A percentile compares a stretch with the other conserved stretches of the same genome.
Conservation (phyloP, 2,329 filamentous ascomycete species). For the Camptophora hylomeconis region DNA sequence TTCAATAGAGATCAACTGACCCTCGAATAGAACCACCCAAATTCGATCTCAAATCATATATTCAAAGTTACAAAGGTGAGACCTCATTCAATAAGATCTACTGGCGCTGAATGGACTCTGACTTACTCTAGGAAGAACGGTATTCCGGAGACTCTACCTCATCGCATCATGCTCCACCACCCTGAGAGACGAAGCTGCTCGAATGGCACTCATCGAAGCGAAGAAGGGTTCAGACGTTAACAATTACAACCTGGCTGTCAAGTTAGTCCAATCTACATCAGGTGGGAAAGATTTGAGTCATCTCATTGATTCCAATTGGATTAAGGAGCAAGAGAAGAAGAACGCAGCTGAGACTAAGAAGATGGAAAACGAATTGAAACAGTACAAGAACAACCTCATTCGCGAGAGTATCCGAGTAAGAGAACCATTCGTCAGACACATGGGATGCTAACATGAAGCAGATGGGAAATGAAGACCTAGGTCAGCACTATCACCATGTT, state of each 20-base stretch:
- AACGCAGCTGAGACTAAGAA: slow-evolving; percentile 59
- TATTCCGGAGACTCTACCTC: slow-evolving; percentile 65
- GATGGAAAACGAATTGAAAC: slow-evolving; percentile 75
- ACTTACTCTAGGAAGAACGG: slow-evolving; percentile 55
- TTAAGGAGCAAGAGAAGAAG: slow-evolving; percentile 50
- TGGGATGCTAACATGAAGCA: slow-evolving; percentile 23
- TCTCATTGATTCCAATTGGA: slow-evolving; percentile 58
- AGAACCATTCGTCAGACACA: slow-evolving; percentile 2
- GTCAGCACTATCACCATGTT: slow-evolving; percentile 64
- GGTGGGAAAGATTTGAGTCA: slow-evolving; percentile 58
- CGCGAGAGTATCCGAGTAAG: slow-evolving; percentile 88
- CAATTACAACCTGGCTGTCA: slow-evolving; percentile 57
- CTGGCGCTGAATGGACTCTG: not conserved
- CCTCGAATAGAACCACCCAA: slow-evolving; percentile 79
- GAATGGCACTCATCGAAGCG: slow-evolving; percentile 61
- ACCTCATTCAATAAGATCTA: slow-evolving; percentile 2
- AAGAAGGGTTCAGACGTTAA: slow-evolving; percentile 61
- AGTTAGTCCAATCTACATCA: slow-evolving; percentile 45
- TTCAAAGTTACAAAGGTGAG: slow-evolving; percentile 74
- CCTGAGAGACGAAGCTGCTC: slow-evolving; percentile 68
- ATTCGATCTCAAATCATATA: slow-evolving; percentile 82
- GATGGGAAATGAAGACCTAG: slow-evolving; percentile 93
- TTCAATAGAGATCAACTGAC: too few species aligned
- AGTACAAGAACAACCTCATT: slow-evolving; percentile 92
- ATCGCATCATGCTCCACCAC: slow-evolving; percentile 69